These are phyloP conservation scores for Epichloe sibirici DNA, from an alignment of 2,329 filamentous ascomycete genomes.

Conservation along the genomic window DNA sequence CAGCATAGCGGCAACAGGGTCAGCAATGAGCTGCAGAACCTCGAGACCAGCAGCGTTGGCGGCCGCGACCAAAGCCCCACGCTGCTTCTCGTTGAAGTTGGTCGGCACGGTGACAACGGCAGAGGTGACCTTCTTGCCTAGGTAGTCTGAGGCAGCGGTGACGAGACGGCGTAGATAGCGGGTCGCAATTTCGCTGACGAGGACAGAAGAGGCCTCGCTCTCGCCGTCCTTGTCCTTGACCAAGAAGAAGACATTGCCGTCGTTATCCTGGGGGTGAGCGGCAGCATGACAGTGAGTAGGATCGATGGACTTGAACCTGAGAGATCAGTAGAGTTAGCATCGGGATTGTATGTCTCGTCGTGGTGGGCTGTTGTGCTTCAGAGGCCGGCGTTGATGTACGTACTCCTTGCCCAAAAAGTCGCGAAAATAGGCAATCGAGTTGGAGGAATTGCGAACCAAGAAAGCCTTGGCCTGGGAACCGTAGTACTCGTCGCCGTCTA, in stretches of 20 bases:
- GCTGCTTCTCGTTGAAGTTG: conserved; percentile 82
- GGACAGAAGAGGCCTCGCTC: conserved; percentile 52
- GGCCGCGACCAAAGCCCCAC: conserved; percentile 63
- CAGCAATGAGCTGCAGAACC: conserved; percentile 82
- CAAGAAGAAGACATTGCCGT: conserved; percentile 64
- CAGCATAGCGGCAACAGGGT: conserved; percentile 78
- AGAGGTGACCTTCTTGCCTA: conserved; percentile 88
- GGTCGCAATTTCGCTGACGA: conserved; percentile 70
- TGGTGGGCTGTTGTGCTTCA: neutral
- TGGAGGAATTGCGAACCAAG: conserved; percentile 80
- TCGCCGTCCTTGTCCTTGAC: conserved; percentile 64
- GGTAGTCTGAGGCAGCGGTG: conserved; percentile 76
- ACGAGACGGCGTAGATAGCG: conserved; percentile 75
- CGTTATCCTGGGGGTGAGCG: conserved; percentile 70
- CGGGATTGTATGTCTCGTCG: neutral
- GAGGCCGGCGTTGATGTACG: conserved; percentile 14
- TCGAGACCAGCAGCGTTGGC: conserved; percentile 74
- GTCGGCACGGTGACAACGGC: conserved; percentile 90
- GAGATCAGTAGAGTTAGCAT: neutral
- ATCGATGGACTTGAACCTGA: conserved; percentile 85
- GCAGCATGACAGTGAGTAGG: conserved; percentile 89
- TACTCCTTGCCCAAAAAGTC: conserved; percentile 94
- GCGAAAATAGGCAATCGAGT: conserved; percentile 91
- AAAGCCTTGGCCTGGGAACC: conserved; percentile 91
- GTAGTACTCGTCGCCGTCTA: conserved; percentile 92